Conservation (phyloP, 2,329 filamentous ascomycete species). For the Leptographium flavum region DNA sequence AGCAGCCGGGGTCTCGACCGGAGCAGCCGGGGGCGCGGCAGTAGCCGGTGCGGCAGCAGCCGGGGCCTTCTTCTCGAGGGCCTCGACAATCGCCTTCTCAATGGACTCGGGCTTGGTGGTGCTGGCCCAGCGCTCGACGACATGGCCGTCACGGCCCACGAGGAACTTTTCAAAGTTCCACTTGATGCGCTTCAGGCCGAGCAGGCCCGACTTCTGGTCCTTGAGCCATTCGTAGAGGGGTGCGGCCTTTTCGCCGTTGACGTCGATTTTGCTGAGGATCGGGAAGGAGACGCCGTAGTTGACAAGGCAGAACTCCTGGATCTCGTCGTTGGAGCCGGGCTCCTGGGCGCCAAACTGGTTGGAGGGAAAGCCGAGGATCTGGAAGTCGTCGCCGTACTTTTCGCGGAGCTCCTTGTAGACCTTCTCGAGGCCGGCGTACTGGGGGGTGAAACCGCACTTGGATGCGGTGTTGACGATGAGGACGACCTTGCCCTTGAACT, state of each 20-base stretch:
- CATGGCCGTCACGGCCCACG: conserved; percentile 69
- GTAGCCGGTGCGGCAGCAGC: too few relatives aligned
- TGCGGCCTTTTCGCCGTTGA: conserved; percentile 72
- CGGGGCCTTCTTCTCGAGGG: conserved; percentile 43
- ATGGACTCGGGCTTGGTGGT: conserved; percentile 73
- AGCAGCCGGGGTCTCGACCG: too few relatives aligned
- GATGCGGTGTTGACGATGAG: conserved; percentile 95
- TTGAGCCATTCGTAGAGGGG: conserved; percentile 71
- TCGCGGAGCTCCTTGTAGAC: conserved; percentile 68
- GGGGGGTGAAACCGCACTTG: conserved; percentile 97
- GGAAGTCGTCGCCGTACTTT: conserved; percentile 62
- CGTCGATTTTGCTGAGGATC: conserved; percentile 80
- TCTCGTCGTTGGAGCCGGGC: conserved; percentile 67
- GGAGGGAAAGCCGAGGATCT: conserved; percentile 91
- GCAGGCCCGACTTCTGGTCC: conserved; percentile 59
- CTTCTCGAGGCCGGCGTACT: conserved; percentile 81
- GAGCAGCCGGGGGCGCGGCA: too few relatives aligned
- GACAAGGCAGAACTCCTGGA: conserved; percentile 73
- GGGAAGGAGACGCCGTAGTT: conserved; percentile 94
- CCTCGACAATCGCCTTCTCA: conserved; percentile 61
- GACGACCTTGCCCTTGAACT: conserved; percentile 82
- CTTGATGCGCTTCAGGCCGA: conserved; percentile 86
- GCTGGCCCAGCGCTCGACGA: conserved; percentile 77
- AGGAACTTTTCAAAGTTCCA: conserved; percentile 99
- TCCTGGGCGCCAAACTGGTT: conserved; percentile 95